phyloP scores from a whole-genome alignment of 257 asterid species.

The Mentha longifolia region DNA sequence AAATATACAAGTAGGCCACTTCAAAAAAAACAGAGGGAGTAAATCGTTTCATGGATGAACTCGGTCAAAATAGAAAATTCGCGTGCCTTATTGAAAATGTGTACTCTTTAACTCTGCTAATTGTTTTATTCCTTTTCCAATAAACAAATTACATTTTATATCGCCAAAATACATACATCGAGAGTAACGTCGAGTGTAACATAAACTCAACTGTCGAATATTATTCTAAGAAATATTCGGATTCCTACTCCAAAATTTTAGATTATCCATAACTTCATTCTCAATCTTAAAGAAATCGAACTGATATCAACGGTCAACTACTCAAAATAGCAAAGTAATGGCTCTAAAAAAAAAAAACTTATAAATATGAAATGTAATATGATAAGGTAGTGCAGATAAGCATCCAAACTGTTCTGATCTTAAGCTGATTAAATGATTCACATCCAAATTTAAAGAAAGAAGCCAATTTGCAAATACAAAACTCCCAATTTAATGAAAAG shows the following conservation, averaged over 20 bases:
- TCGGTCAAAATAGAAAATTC: too few species aligned
- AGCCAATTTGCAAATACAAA: background rate
- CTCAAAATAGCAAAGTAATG: background rate
- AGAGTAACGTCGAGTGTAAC: background rate
- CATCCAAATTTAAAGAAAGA: too few species aligned
- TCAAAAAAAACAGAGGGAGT: too few species aligned
- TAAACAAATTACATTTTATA: background rate
- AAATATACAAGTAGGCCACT: too few species aligned
- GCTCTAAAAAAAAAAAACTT: background rate
- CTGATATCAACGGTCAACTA: background rate
- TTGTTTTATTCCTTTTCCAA: background rate
- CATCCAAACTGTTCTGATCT: too few species aligned
- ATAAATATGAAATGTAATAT: too few species aligned
- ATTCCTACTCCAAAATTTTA: background rate
- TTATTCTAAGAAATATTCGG: background rate
- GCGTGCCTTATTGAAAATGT: background rate
- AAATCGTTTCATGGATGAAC: too few species aligned
- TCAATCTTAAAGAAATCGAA: constrained; percentile 12
- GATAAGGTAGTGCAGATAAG: background rate
- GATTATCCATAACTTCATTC: background rate
- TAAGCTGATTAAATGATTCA: too few species aligned
- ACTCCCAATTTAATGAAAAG: background rate
- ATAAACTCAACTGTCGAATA: background rate
- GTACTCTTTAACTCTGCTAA: background rate
- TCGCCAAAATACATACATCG: background rate